Evolutionary conservation across 805 yeast genomes (phyloP), one percentile per base, ranked within the genome.

Genomic region (Vanderwaltozyma tropicalis): DNA sequence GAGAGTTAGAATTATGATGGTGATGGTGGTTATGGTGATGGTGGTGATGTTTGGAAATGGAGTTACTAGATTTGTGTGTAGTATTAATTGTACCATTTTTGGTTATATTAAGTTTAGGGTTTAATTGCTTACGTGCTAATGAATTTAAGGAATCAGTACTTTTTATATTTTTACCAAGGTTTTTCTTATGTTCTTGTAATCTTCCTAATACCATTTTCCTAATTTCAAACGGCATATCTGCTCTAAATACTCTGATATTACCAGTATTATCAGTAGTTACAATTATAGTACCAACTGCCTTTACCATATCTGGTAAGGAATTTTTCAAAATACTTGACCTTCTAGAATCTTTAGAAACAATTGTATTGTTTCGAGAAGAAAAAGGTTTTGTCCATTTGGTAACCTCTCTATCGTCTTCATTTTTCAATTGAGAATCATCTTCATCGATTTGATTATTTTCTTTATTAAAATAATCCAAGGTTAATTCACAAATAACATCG

Each of bases 221-320:
- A 12, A 66, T 58, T 10, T 52, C 48, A 36, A 72, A 66, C 0
- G 92, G 80, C 38, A 80, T 68, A 55, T 87, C 96, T 40, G 84
- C 80, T 51, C 96, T 67, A 55, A 82, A 83, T 0, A 87, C 81
- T 32, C 92, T 61, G 22, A 87, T 81, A 2, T 69, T 47, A 0
- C 96, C 96, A 17, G 65, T 59, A 39, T 72, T 73, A 57, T 87
- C 96, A 0, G 89, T 76, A 1, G 92, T 78, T 2, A 87, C 78
- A 13, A 86, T 72, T 31, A 86, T 78, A 0, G 59, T 48, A 1
- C 69, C 69, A 28, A 65, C 58, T 9, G 52, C 50, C 12, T 57
- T 55, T 15, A 49, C 54, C 21, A 51, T 52, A 16, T 58, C 49
- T 24, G 61, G 51, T 7, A 45, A 29, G 4, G 40, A 12, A 28